A percentile compares a stretch with the other conserved stretches of the same genome.
Conservation (phyloP, 2,329 filamentous ascomycete species). For the Plenodomus biglobosus region DNA sequence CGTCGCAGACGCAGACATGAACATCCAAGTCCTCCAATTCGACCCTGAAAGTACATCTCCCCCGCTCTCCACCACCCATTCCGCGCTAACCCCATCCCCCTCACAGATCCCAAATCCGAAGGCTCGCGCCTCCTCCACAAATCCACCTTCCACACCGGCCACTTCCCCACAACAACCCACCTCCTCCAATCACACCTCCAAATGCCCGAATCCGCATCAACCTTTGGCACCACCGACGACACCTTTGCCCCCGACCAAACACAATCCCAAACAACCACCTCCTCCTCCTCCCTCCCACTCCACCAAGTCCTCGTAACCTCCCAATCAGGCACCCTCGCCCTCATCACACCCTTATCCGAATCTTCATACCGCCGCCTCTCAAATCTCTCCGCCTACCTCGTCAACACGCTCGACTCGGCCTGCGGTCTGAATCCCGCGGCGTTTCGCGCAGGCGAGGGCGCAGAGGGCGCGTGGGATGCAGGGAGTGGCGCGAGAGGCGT, state of each 20-base stretch:
- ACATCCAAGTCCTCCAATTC: constrained; percentile 87
- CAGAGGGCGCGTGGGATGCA: constrained; percentile 34
- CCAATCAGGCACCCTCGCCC: constrained; percentile 71
- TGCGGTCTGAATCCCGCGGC: constrained; percentile 82
- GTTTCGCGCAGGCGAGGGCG: constrained; percentile 62
- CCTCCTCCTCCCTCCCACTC: constrained; percentile 8
- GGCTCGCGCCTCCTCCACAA: constrained; percentile 85
- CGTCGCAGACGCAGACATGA: constrained; percentile 79
- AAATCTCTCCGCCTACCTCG: constrained; percentile 77
- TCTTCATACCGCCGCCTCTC: constrained; percentile 79
- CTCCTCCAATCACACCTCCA: constrained; percentile 70
- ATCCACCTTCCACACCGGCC: constrained; percentile 83
- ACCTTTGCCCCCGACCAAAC: constrained; percentile 32
- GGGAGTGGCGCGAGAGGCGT: constrained; percentile 61
- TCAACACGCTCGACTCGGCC: constrained; percentile 72
- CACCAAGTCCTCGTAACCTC: constrained; percentile 38
- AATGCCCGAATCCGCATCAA: constrained; percentile 41
- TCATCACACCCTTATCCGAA: constrained; percentile 78
- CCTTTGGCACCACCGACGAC: constrained; percentile 29
- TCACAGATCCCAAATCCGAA: constrained; percentile 83
- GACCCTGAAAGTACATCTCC: constrained; percentile 80
- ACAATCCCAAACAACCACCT: not conserved
- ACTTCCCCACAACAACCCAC: constrained; percentile 72
- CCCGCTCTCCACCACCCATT: not conserved
- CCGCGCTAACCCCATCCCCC: constrained; percentile 1